Conservation (phyloP, 306 rosid species). For the Trifolium subterraneum region DNA sequence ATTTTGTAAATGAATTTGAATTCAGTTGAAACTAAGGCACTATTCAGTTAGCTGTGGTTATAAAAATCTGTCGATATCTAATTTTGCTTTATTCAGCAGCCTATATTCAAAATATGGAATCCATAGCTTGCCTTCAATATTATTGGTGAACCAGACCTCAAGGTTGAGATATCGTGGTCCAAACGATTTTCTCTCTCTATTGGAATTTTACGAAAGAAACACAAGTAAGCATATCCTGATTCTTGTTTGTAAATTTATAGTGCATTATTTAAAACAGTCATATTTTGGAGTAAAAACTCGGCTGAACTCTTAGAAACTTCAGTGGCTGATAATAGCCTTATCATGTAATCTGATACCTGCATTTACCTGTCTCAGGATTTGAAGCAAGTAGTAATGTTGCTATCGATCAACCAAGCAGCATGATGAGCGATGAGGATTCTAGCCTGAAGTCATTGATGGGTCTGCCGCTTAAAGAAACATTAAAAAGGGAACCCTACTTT, state of each 20-base stretch:
- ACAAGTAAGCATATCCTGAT: slow-evolving; percentile 55
- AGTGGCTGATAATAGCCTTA: slow-evolving; percentile 16
- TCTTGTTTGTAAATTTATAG: slow-evolving; percentile 11
- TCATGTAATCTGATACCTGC: slow-evolving; percentile 2
- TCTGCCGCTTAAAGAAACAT: slow-evolving; percentile 46
- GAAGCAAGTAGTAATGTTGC: slow-evolving; percentile 49
- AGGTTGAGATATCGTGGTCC: slow-evolving; percentile 62
- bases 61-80: slow-evolving; percentile 18
- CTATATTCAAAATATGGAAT: slow-evolving; percentile 77
- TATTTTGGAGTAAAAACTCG: neutral
- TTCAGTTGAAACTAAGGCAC: slow-evolving; percentile 7
- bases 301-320: neutral
- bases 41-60: neutral
- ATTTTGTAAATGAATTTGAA: neutral
- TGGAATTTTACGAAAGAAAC: slow-evolving; percentile 65
- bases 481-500: slow-evolving; percentile 64
- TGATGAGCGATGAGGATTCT: slow-evolving; percentile 39
- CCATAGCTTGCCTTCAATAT: slow-evolving; percentile 74
- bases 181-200: slow-evolving; percentile 54
- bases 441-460: slow-evolving; percentile 40
- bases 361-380: slow-evolving; percentile 54
- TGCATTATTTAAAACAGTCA: slow-evolving; percentile 1
- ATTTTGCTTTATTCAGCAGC: slow-evolving; percentile 51
- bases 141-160: slow-evolving; percentile 75
- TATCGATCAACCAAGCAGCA: slow-evolving; percentile 38